phyloP scores from a whole-genome alignment of 2,329 filamentous ascomycete species.

The Talaromyces pinophilus region DNA sequence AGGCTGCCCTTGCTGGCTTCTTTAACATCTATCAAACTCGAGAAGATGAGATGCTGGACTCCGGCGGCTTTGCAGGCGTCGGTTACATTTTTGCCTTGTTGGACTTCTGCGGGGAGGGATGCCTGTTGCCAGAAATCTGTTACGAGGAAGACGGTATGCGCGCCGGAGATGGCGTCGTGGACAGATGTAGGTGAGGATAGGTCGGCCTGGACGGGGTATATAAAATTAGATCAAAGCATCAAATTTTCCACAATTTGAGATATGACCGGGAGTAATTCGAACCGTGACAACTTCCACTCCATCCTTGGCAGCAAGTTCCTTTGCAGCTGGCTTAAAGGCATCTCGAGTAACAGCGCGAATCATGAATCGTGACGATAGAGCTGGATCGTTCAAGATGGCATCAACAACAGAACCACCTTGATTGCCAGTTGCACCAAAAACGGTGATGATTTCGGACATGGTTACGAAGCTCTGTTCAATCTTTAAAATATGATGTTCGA shows the following conservation, averaged over 20 bases:
- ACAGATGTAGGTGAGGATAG: constrained; percentile 52
- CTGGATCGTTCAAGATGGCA: constrained; percentile 44
- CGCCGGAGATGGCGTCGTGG: constrained; percentile 47
- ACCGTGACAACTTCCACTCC: constrained; percentile 55
- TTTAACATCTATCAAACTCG: constrained; percentile 26
- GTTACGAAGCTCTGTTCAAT: not conserved
- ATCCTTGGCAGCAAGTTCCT: constrained; percentile 46
- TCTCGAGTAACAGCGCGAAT: constrained; percentile 61
- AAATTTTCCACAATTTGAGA: not conserved
- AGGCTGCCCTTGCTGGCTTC: constrained; percentile 35
- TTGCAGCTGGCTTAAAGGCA: constrained; percentile 45
- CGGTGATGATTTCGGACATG: constrained; percentile 44
- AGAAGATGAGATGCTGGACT: constrained; percentile 37
- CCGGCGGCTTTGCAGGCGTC: constrained; percentile 34
- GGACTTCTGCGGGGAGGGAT: constrained; percentile 33
- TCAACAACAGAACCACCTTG: constrained; percentile 61
- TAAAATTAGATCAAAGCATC: not conserved
- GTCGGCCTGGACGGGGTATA: constrained; percentile 45
- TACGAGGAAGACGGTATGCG: constrained; percentile 54
- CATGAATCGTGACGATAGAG: constrained; percentile 50
- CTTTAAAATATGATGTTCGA: not conserved
- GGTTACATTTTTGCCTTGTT: constrained; percentile 32
- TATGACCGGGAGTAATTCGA: not conserved
- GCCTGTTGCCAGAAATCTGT: constrained; percentile 44
- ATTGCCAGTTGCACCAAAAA: constrained; percentile 62